Evolutionary conservation across 768 basidiomycete species (phyloP), one percentile per base, ranked within the genome.

Genomic region (Panaeolus cyanescens): DNA sequence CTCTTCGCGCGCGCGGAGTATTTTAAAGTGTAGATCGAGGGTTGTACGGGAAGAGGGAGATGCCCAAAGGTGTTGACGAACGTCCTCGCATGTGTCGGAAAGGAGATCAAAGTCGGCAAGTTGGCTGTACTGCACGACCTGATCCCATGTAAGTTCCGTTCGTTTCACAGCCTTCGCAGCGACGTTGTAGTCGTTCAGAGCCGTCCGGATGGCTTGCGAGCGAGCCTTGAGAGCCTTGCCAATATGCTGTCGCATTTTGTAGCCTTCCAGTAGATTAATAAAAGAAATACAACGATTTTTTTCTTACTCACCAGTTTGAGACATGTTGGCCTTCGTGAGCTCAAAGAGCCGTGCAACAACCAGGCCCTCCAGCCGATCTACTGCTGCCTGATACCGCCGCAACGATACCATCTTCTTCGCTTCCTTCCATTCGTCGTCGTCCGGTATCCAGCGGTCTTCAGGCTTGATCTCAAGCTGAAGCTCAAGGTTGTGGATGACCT

Each of bases 271-370:
- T 31, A 22, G 37, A 34, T 6, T 39, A 40, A 7, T 9, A 30
- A 0, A 58, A 33, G 53, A 36, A n/a, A 22, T 9, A n/a, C n/a
- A n/a, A n/a, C n/a, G n/a, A n/a, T n/a, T n/a, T n/a, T n/a, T n/a
- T n/a, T n/a, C n/a, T n/a, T n/a, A 53, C 72, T 54, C 56, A 76
- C 76, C 71, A 4, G 70, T 75, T 5, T 67, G 62, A 2, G 72
- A 68, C 59, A 66, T 65, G 39, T 71, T 70, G 62, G 66, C 64
- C 40, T 68, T 71, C 3, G 68, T 67, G 22, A 71, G 57, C 56
- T 73, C 71, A 62, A 70, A 70, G 59, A 73, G 62, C 42, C 67
- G 56, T 13, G 64, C 45, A 9, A 71, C 64, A 12, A 72, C 58
- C 7, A 71, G 61, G 5, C 62, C 60, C 56, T 74, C 66, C 28